These are phyloP conservation scores for Marasmius tenuissimus DNA, from an alignment of 1,284 basidiomycete genomes.

Conservation along the genomic window DNA sequence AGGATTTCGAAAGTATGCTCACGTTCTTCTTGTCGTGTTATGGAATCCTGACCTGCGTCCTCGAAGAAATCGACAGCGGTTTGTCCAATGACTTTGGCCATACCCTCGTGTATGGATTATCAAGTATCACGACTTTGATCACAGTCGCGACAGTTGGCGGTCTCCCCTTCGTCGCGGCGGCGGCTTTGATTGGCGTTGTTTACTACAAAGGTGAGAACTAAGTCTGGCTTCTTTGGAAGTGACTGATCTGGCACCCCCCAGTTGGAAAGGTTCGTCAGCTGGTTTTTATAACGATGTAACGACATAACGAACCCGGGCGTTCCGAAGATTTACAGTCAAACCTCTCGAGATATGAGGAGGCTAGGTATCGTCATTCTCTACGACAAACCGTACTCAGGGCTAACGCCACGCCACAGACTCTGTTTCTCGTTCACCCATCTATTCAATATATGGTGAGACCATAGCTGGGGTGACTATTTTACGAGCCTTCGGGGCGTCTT, in stretches of 20 bases:
- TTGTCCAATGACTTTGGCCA: slow-evolving; percentile 87
- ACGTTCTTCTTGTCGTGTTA: background rate
- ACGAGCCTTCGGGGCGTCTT: slow-evolving; percentile 85
- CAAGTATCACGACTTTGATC: slow-evolving; percentile 63
- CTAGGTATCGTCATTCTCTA: slow-evolving; percentile 49
- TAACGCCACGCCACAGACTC: slow-evolving; percentile 53
- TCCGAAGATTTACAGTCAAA: slow-evolving; percentile 79
- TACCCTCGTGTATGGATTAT: slow-evolving; percentile 62
- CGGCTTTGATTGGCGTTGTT: slow-evolving; percentile 56
- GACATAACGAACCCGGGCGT: slow-evolving; percentile 25
- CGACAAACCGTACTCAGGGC: background rate
- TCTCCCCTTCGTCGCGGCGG: slow-evolving; percentile 66
- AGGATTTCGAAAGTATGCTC: slow-evolving; percentile 86
- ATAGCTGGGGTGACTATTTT: slow-evolving; percentile 87
- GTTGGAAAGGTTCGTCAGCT: slow-evolving; percentile 43
- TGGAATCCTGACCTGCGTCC: background rate
- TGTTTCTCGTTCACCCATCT: slow-evolving; percentile 87
- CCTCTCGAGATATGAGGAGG: slow-evolving; percentile 86
- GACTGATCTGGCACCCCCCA: slow-evolving; percentile 19
- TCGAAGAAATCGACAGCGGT: slow-evolving; percentile 78
- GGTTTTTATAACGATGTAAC: background rate
- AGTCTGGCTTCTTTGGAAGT: background rate
- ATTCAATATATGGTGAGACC: slow-evolving; percentile 90
- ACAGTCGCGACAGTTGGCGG: slow-evolving; percentile 87
- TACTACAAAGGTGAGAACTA: slow-evolving; percentile 65